These are phyloP conservation scores for Boeremia exigua DNA, from an alignment of 2,329 filamentous ascomycete species.

Conservation along the genomic window DNA sequence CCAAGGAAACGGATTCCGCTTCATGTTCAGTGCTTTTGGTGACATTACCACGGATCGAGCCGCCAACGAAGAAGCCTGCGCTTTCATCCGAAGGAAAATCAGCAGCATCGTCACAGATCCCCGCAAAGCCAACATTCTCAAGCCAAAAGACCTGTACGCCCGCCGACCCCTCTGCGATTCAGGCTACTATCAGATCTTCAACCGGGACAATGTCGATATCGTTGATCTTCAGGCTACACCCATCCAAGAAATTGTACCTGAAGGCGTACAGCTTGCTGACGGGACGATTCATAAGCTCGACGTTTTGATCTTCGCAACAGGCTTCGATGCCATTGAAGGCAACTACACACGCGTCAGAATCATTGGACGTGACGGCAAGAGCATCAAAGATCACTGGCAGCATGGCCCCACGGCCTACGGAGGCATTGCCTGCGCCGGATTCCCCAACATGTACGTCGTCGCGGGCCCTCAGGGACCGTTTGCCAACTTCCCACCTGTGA, in stretches of 20 bases:
- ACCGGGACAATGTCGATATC: constrained; percentile 47
- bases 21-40: constrained; percentile 36
- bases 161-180: constrained; percentile 51
- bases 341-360: constrained; percentile 25
- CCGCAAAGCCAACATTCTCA: constrained; percentile 48
- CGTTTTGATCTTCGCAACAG: constrained; percentile 48
- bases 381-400: constrained; percentile 34
- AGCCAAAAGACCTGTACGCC: constrained; percentile 47
- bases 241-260: constrained; percentile 36
- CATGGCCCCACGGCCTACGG: constrained; percentile 36
- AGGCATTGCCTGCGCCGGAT: constrained; percentile 41
- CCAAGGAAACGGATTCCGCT: constrained; percentile 35
- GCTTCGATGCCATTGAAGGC: constrained; percentile 52
- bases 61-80: constrained; percentile 47
- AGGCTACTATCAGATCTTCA: constrained; percentile 50
- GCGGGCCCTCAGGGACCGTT: constrained; percentile 54
- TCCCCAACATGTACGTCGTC: constrained; percentile 48
- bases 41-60: constrained; percentile 36
- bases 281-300: constrained; percentile 46
- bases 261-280: constrained; percentile 48
- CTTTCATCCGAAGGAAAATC: constrained; percentile 49
- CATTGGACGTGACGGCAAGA: constrained; percentile 26
- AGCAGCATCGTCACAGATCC: constrained; percentile 48
- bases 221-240: constrained; percentile 48
- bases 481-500: constrained; percentile 48